Percentiles rank a stretch among this genome's conserved stretches.
phyloP scores from a whole-genome alignment of 805 yeast genomes.

The Kodamaea fukazawae region DNA sequence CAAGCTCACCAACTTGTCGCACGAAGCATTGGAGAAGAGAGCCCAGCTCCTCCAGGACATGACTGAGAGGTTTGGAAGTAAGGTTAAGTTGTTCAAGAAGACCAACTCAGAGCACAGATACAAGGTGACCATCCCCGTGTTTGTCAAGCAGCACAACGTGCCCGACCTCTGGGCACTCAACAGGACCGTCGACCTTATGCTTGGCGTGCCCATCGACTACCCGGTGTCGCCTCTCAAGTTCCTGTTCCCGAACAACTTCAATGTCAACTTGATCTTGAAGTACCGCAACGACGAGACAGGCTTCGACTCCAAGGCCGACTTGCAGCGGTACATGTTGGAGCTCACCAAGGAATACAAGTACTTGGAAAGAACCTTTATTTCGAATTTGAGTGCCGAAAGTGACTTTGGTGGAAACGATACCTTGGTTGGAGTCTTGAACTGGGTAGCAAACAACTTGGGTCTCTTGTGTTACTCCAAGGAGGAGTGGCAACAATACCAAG shows the following conservation, averaged over 20 bases:
- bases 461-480: conserved; percentile 13
- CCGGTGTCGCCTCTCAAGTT: conserved; percentile 26
- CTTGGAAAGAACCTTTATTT: conserved; percentile 27
- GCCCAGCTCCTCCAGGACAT: conserved; percentile 24
- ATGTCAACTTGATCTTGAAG: conserved; percentile 27
- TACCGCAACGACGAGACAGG: conserved; percentile 12
- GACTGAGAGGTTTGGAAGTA: conserved; percentile 24
- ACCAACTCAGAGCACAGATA: conserved; percentile 23
- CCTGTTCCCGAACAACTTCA: conserved; percentile 29
- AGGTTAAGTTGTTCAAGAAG: conserved; percentile 14
- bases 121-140: conserved; percentile 32
- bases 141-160: conserved; percentile 7
- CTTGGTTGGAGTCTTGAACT: conserved; percentile 30
- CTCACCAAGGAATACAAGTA: conserved; percentile 20
- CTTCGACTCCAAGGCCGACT: conserved; percentile 7
- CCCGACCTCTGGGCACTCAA: conserved; percentile 32
- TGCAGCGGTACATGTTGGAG: conserved; percentile 17
- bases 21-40: conserved; percentile 14
- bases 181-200: conserved; percentile 27
- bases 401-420: conserved; percentile 14
- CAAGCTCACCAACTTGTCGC: conserved; percentile 6
- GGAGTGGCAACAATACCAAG: too few relatives aligned
- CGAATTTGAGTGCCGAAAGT: conserved; percentile 18
- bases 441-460: conserved; percentile 29
- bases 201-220: conserved; percentile 32